Base-by-base conservation (phyloP, 345 rosid genomes). In the Linum tenue region DNA sequence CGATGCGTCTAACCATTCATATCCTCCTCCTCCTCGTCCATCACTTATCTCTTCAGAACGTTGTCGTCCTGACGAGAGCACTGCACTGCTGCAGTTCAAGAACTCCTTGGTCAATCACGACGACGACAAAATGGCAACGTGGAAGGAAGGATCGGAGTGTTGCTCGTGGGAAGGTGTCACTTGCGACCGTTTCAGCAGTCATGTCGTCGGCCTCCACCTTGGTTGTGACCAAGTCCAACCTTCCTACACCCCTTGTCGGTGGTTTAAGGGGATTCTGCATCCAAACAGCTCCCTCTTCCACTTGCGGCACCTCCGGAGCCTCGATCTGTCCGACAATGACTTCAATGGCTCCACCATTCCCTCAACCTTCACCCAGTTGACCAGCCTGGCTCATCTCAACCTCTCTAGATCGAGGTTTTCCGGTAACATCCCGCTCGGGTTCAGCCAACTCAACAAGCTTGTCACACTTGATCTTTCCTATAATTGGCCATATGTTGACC, bases 131-230 rank as follows among this genome's bases (percentile, higher is more conserved):
- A 77, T 5, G 3, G 56, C n/a, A 2, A 70, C 66, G 0, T 74
- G 71, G 78, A 68, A 62, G 8, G 63, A 60, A 5, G 77, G 62
- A 3, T 62, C 16, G 0, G 69, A 76, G 62, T 76, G 78, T 55
- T 76, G 80, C 62, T 67, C 17, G 3, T 72, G 79, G 75, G 75
- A 76, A 63, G 78, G 79, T 0, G 70, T 76, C 12, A 67, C 63
- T 0, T 78, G 74, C 7, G 76, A 78, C 35, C 3, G 1, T 0
- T n/a, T 63, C 22, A 69, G 62, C 0, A 74, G 75, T 2, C 39
- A 75, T n/a, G 74, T 69, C 6, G 56, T 64, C 41, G 61, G 74
- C 55, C 74, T 72, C 2, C 70, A 75, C 62, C 70, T 75, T 16
- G 3, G 14, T 3, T 9, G 36, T 53, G 31, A 22, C 31, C 31